A percentile compares a stretch with the other conserved stretches of the same genome.
Evolutionary conservation across 805 yeast species (phyloP).

Genomic region (Candida dajiaensis): DNA sequence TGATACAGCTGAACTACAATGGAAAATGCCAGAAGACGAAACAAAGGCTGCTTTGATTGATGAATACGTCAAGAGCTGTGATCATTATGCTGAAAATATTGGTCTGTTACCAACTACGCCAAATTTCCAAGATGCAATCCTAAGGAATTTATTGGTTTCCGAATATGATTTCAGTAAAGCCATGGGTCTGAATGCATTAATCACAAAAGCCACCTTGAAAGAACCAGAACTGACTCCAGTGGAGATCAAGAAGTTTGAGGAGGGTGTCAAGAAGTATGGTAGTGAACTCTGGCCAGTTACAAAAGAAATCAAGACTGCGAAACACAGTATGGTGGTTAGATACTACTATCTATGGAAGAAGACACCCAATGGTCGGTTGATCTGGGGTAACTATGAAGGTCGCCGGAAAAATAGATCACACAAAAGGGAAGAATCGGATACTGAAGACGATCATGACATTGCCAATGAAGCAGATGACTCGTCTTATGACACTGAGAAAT

Average conservation of each 20-base stretch:
- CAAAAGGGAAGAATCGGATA: constrained; percentile 16
- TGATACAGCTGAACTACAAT: constrained; percentile 55
- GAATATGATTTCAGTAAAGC: constrained; percentile 50
- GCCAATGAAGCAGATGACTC: constrained; percentile 57
- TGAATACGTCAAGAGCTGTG: constrained; percentile 48
- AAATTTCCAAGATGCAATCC: constrained; percentile 73
- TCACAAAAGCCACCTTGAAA: constrained; percentile 53
- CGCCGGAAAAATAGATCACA: constrained; percentile 52
- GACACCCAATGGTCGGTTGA: constrained; percentile 61
- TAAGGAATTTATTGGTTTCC: constrained; percentile 46
- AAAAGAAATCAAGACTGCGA: constrained; percentile 66
- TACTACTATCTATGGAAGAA: constrained; percentile 92
- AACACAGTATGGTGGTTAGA: constrained; percentile 75
- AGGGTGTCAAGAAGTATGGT: constrained; percentile 66
- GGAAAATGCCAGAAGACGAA: constrained; percentile 44
- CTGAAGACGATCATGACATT: constrained; percentile 17
- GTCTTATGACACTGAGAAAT: constrained; percentile 53
- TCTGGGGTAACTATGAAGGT: constrained; percentile 82
- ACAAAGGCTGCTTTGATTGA: constrained; percentile 34
- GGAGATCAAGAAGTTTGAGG: constrained; percentile 67
- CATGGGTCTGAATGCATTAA: constrained; percentile 32
- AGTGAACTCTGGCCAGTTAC: constrained; percentile 73
- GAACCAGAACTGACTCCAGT: constrained; percentile 72
- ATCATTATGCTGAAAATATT: constrained; percentile 49
- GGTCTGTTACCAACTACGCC: constrained; percentile 59